Evolutionary conservation across 2,329 filamentous ascomycete genomes (phyloP), one percentile per base, ranked within the genome.

Genomic region (Claviceps spartinae): DNA sequence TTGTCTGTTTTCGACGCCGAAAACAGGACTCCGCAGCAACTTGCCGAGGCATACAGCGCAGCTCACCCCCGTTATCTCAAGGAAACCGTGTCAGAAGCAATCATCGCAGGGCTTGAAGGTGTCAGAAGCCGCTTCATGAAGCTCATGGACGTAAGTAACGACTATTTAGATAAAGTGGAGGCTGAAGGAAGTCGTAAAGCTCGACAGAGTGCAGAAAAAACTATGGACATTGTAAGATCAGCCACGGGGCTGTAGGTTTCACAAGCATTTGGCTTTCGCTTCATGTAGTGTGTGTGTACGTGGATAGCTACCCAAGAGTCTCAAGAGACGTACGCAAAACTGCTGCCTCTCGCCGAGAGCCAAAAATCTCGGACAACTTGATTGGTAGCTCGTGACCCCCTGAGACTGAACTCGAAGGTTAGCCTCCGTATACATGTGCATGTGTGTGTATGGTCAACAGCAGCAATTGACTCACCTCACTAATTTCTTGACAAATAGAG

Each of bases 331-430:
- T 83, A 83, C 8, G 78, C 71, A 64, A 82, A 83, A 59, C 71
- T 79, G 0, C 75, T 74, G 6, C 78, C 78, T 55, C 84, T 72
- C 55, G 82, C 83, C 2, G 75, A 72, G n/a, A 86, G 67, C 81
- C 83, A 89, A 61, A 88, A 88, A 34, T 86, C 82, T 54, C 79
- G 76, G 3, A 87, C 78, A 1, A 86, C 72, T 51, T 81, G 75
- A 56, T 83, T 86, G 3, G 84, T 87, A 48, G 74, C 69, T 56
- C 77, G 74, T 1, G 77, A 72, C 7, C 85, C 85, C 41, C 85
- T 73, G 37, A 87, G 69, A 61, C 80, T 83, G 1, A 44, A 8
- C n/a, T 36, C n/a, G 24, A 18, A 20, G 4, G 38, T 47, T 18
- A 42, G 37, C 24, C 8, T 42, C 11, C 34, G 36, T 18, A 37